phyloP scores from a whole-genome alignment of 2,329 filamentous ascomycete genomes.

The Geoglossum cookeanum region DNA sequence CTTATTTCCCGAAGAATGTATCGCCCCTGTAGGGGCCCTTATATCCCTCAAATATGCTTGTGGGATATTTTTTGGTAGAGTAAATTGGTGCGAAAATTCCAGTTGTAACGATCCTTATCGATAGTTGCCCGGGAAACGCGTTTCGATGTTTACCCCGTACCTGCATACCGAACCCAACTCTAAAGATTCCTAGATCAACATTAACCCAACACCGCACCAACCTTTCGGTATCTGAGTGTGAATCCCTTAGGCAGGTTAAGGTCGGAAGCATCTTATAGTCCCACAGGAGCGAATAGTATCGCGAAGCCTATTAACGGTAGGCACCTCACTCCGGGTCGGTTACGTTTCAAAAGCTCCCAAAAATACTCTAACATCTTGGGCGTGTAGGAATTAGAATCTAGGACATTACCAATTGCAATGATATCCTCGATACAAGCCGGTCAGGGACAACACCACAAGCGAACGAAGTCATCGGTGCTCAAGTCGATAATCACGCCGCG shows the following conservation, averaged over 20 bases:
- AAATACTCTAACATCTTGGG: not conserved
- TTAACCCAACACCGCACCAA: not conserved
- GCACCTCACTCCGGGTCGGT: not conserved
- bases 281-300: not conserved
- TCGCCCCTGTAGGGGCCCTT: too few relatives aligned
- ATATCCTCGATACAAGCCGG: not conserved
- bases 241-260: not conserved
- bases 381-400: not conserved
- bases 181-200: not conserved
- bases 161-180: not conserved
- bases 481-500: constrained; percentile 4
- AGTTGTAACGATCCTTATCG: not conserved
- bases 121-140: constrained; percentile 1
- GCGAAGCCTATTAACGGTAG: not conserved
- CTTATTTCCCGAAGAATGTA: too few relatives aligned
- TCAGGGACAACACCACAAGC: constrained; percentile 2
- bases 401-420: not conserved
- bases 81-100: not conserved
- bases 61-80: not conserved
- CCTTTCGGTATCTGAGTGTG: not conserved
- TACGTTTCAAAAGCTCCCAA: not conserved
- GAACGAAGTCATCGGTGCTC: constrained; percentile 3
- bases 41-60: too few relatives aligned
- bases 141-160: not conserved
- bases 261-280: not conserved